These are phyloP conservation scores for Pseudogymnoascus sp. DNA, from an alignment of 2,329 filamentous ascomycete genomes.

Conservation along the genomic window DNA sequence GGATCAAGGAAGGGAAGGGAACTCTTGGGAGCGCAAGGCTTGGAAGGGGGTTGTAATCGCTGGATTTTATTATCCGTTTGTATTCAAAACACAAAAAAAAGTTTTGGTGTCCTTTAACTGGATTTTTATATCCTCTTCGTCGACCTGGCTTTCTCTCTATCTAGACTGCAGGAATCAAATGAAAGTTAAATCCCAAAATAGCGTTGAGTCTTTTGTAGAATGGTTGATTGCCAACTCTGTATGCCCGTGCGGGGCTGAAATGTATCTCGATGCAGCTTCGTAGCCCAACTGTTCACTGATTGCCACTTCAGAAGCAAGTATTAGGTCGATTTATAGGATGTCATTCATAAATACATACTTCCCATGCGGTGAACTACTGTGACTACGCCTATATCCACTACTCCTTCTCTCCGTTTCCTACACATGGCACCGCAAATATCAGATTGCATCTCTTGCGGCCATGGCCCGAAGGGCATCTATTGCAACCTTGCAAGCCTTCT, in stretches of 20 bases:
- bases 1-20: background rate
- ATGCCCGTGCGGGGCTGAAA: background rate
- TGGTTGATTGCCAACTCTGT: too few relatives aligned
- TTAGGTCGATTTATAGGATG: background rate
- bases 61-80: background rate
- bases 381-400: background rate
- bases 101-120: background rate
- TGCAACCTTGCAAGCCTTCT: conserved; percentile 39
- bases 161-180: conserved; percentile 5
- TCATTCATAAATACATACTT: background rate
- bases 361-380: background rate
- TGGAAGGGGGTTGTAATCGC: conserved; percentile 2
- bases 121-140: background rate
- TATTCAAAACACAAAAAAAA: background rate
- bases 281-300: background rate
- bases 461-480: conserved; percentile 27
- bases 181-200: background rate
- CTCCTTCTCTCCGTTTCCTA: background rate
- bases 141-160: background rate
- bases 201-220: too few relatives aligned
- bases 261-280: background rate
- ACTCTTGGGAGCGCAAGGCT: conserved; percentile 4
- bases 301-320: background rate
- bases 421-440: background rate
- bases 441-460: conserved; percentile 15